Base-by-base conservation (phyloP, 2,329 filamentous ascomycete species). In the Pseudogymnoascus sp. region DNA sequence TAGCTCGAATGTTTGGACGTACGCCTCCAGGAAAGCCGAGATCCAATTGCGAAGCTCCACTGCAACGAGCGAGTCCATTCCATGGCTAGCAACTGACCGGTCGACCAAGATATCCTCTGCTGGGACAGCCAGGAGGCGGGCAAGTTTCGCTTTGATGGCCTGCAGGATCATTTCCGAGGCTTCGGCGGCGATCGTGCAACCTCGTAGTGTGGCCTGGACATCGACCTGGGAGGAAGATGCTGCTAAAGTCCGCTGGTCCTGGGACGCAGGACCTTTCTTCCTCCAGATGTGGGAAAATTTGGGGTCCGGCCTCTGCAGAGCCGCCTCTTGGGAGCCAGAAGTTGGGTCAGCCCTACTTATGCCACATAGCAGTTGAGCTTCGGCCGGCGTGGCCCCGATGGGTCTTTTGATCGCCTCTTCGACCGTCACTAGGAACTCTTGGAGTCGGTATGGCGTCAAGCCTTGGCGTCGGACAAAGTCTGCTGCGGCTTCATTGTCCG, bases 391-490 rank as follows among this genome's bases (percentile, higher is more conserved):
- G 15, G 33, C 23, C 10, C n/a, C 38, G 38, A 42, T 4, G 38
- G 38, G 10, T 42, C 38, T 42, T 19, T 11, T 42, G 17, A 71
- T 70, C 28, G 66, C 62, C 33, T 71, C 70, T 17, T 66, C 61
- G 23, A 72, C 60, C 35, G 66, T 62, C 21, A 63, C 65, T n/a
- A 71, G 68, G 5, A 71, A 59, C 23, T 71, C 70, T 0, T 66
- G 8, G 38, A 42, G 10, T 21, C 10, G 8, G 38, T 42, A 42
- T 65, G 63, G 69, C 67, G 13, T 67, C 62, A 13, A 67, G 57
- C 8, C 44, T 38, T 3, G 64, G 64, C 60, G 65, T 62, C 15
- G 44, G 17, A 44, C 63, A 60, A 28, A 28, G 3, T 33, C n/a
- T 15, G 8, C 68, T 57, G 47, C 28, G 8, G 47, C 23, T 31